A percentile compares a stretch with the other conserved stretches of the same genome.
phyloP scores from a whole-genome alignment of 1,284 basidiomycete genomes.

The Athelia sp. region DNA sequence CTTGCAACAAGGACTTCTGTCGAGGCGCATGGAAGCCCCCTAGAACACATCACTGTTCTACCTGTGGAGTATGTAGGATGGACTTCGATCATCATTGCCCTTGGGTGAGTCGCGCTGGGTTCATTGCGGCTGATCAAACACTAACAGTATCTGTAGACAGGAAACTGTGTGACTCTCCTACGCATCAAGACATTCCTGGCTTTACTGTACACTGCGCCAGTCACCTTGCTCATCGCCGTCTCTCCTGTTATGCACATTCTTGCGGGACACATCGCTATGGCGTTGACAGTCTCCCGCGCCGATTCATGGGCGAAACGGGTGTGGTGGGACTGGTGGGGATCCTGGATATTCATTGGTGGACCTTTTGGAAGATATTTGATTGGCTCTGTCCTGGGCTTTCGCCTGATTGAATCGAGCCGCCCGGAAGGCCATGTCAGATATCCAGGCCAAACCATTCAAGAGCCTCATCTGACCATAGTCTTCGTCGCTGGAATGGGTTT shows the following conservation, averaged over 20 bases:
- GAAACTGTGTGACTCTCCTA: slow-evolving; percentile 42
- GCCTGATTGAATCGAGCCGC: slow-evolving; percentile 20
- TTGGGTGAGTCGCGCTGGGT: slow-evolving; percentile 48
- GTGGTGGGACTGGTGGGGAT: slow-evolving; percentile 46
- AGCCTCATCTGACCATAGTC: slow-evolving; percentile 33
- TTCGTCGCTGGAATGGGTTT: slow-evolving; percentile 22
- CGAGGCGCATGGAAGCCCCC: slow-evolving; percentile 45
- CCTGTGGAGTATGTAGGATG: slow-evolving; percentile 42
- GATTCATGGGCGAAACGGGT: slow-evolving; percentile 27
- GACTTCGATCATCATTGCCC: slow-evolving; percentile 55
- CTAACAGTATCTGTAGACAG: slow-evolving; percentile 40
- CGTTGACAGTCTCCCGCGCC: slow-evolving; percentile 28
- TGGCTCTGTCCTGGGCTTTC: slow-evolving; percentile 37
- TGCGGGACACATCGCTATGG: slow-evolving; percentile 23
- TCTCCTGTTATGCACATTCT: slow-evolving; percentile 30
- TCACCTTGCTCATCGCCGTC: slow-evolving; percentile 27
- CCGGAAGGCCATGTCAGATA: slow-evolving; percentile 6
- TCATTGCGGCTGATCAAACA: no score
- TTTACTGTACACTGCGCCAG: slow-evolving; percentile 31
- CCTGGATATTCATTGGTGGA: slow-evolving; percentile 45
- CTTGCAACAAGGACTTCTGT: slow-evolving; percentile 35
- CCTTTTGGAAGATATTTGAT: slow-evolving; percentile 42
- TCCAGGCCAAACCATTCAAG: slow-evolving; percentile 25
- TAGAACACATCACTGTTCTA: slow-evolving; percentile 45
- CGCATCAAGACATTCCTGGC: slow-evolving; percentile 37